These are phyloP conservation scores for Coriaria nepalensis DNA, from an alignment of 306 rosid genomes.

Conservation along the genomic window DNA sequence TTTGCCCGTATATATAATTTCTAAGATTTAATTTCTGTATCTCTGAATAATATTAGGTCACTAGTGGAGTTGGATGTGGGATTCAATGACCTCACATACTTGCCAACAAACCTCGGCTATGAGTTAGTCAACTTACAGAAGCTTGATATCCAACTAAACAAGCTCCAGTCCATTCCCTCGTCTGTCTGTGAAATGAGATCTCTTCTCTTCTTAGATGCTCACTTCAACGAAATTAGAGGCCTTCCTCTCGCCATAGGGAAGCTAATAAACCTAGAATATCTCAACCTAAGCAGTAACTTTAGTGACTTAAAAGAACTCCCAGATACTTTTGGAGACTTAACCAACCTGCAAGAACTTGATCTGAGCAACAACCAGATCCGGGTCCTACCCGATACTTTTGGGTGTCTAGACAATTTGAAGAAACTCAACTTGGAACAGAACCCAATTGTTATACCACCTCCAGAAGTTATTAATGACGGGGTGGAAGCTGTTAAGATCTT, in stretches of 20 bases:
- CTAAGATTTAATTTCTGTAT: no score
- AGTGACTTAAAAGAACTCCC: constrained; percentile 74
- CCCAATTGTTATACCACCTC: constrained; percentile 74
- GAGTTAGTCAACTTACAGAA: constrained; percentile 48
- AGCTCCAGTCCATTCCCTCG: constrained; percentile 69
- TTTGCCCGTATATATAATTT: no score
- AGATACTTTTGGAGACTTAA: constrained; percentile 67
- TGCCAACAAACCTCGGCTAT: constrained; percentile 90
- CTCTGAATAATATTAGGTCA: constrained; percentile 31
- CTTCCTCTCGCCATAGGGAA: constrained; percentile 73
- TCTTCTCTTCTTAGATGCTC: constrained; percentile 68
- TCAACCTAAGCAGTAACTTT: constrained; percentile 75
- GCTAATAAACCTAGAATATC: constrained; percentile 41
- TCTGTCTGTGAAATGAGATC: constrained; percentile 82
- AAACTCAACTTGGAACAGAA: constrained; percentile 85
- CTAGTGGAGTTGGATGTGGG: constrained; percentile 88
- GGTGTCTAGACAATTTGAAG: constrained; percentile 64
- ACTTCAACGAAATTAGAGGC: constrained; percentile 79
- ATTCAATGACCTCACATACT: constrained; percentile 68
- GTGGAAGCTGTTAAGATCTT: constrained; percentile 54
- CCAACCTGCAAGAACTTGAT: constrained; percentile 73
- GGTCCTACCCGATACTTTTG: constrained; percentile 75
- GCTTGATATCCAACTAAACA: constrained; percentile 63
- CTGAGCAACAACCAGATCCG: constrained; percentile 92
- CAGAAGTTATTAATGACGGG: constrained; percentile 50